Evolutionary conservation across 2,329 filamentous ascomycete species (phyloP).

Genomic region (Sporothrix brunneoviolacea): DNA sequence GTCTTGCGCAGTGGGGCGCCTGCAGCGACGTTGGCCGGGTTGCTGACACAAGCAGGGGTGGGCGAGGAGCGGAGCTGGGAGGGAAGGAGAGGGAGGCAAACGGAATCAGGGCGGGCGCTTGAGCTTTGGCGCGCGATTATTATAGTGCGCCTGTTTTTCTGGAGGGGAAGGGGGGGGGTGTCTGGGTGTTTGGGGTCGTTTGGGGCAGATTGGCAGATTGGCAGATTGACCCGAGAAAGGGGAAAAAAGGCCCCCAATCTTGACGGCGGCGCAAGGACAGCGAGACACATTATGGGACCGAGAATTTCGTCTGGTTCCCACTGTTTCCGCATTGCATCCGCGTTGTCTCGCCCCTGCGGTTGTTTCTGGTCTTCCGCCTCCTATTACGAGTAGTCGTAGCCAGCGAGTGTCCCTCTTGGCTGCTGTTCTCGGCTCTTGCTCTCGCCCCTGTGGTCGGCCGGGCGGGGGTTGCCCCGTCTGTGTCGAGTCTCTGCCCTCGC

Average conservation of each 20-base stretch:
- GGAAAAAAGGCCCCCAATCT: constrained; percentile 15
- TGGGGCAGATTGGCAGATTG: constrained; percentile 8
- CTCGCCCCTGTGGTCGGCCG: background rate
- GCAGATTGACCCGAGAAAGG: constrained; percentile 8
- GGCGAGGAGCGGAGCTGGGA: background rate
- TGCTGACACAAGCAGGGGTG: background rate
- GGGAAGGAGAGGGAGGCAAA: background rate
- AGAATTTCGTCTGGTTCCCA: no score
- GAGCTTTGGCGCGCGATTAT: constrained; percentile 20
- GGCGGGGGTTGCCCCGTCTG: background rate
- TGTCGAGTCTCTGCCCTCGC: background rate
- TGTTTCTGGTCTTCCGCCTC: background rate
- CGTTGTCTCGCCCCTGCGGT: background rate
- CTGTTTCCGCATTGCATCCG: no score
- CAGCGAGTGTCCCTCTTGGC: no score
- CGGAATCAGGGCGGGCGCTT: constrained; percentile 14
- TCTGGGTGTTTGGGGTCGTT: background rate
- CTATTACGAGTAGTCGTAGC: no score
- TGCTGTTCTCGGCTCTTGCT: no score
- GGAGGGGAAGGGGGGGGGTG: background rate
- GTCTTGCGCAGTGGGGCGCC: no score
- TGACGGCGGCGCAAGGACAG: no score
- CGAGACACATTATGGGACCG: no score
- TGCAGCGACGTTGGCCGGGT: no score
- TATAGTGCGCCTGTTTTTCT: constrained; percentile 12